Evolutionary conservation across 805 yeast genomes (phyloP).

Genomic region (Wickerhamomyces alni): DNA sequence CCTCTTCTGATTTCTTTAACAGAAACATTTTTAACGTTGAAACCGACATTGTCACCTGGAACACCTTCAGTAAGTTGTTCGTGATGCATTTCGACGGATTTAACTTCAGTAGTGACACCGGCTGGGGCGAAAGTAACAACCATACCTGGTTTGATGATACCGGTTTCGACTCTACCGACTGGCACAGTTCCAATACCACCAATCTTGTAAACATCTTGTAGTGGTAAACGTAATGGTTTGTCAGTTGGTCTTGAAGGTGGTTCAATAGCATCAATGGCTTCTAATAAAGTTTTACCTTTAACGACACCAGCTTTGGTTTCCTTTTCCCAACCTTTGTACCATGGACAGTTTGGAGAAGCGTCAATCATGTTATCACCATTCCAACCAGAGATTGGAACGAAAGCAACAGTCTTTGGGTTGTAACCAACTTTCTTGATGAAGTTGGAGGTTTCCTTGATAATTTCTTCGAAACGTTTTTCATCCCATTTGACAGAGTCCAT

Average conservation of each 20-base stretch:
- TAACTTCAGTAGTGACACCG: slow-evolving; percentile 89
- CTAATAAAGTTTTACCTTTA: slow-evolving; percentile 82
- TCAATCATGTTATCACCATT: slow-evolving; percentile 94
- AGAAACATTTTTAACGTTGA: slow-evolving; percentile 92
- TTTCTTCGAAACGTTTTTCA: slow-evolving; percentile 74
- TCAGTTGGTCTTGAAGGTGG: slow-evolving; percentile 83
- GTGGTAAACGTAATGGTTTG: slow-evolving; percentile 87
- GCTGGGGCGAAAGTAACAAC: slow-evolving; percentile 87
- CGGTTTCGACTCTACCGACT: slow-evolving; percentile 94
- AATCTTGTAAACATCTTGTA: slow-evolving; percentile 91
- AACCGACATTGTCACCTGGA: slow-evolving; percentile 88
- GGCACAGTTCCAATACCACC: slow-evolving; percentile 95
- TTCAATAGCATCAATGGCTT: slow-evolving; percentile 84
- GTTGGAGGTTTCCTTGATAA: slow-evolving; percentile 71
- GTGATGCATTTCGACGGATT: slow-evolving; percentile 93
- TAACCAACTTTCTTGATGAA: slow-evolving; percentile 85
- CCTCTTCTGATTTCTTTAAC: slow-evolving; percentile 92
- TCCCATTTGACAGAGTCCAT: slow-evolving; percentile 90
- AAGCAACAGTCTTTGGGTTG: slow-evolving; percentile 86
- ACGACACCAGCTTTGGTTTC: slow-evolving; percentile 72
- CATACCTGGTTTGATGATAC: slow-evolving; percentile 91
- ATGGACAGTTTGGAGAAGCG: slow-evolving; percentile 73
- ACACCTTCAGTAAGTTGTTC: slow-evolving; percentile 78
- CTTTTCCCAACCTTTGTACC: slow-evolving; percentile 92
- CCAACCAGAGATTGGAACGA: slow-evolving; percentile 92